phyloP scores from a whole-genome alignment of 768 basidiomycete species.

The Mycena vitilis region DNA sequence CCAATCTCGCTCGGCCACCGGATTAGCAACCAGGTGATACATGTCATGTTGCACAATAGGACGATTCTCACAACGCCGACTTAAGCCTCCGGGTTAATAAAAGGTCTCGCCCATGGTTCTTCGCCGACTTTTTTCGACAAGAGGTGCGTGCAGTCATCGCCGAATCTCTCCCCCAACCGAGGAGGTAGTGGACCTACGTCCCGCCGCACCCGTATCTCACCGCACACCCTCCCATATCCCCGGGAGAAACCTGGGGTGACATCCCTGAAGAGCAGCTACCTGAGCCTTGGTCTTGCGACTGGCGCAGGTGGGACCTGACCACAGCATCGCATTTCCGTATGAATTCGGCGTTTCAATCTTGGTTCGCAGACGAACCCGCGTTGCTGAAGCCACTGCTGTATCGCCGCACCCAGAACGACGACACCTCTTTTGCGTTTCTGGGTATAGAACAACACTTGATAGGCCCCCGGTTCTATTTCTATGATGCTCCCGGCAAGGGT shows the following conservation, averaged over 20 bases:
- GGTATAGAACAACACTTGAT: neutral
- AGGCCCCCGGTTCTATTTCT: neutral
- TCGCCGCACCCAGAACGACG: neutral
- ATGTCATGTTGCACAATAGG: too few species aligned
- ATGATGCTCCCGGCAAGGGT: neutral
- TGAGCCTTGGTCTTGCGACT: constrained; percentile 1
- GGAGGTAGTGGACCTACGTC: neutral
- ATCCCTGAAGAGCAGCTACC: neutral
- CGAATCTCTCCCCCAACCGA: too few species aligned
- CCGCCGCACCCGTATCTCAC: too few species aligned
- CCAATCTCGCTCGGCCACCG: too few species aligned
- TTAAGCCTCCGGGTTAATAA: neutral
- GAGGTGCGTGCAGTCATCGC: neutral
- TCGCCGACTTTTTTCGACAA: neutral
- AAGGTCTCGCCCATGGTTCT: constrained; percentile 9
- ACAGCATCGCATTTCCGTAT: neutral
- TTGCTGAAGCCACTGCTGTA: neutral
- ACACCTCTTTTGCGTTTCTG: neutral
- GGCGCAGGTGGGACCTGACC: neutral
- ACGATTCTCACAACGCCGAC: too few species aligned
- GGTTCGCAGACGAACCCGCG: too few species aligned
- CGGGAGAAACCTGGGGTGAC: neutral
- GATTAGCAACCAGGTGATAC: too few species aligned
- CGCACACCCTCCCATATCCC: neutral
- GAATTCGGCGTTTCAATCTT: neutral